Base-by-base conservation (phyloP, 2,329 filamentous ascomycete genomes). In the Ascochyta rabiei region DNA sequence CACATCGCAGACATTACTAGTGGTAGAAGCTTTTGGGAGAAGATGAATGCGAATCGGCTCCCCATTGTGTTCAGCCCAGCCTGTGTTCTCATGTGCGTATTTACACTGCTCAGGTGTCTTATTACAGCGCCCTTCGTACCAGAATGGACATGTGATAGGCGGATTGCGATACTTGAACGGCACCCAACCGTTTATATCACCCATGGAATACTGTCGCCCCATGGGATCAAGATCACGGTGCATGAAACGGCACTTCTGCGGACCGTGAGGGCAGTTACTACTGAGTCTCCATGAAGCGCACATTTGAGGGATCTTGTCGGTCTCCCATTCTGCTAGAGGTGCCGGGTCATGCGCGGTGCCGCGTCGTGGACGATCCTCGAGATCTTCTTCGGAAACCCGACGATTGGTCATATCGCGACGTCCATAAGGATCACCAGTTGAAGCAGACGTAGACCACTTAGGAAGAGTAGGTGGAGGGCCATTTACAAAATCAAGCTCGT, bases 81-180 rank as follows among this genome's bases (percentile, higher is more conserved):
- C 72, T 18, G 72, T 74, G 48, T 74, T 70, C 21, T 44, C 33
- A 30, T 74, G 72, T 15, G 71, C 68, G 46, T 57, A 73, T 1
- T 2, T 1, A 34, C 72, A 74, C 2, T 68, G 53, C 6, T 67
- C 59, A 4, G 49, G 61, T 18, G 62, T 10, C 13, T 62, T 64
- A 0, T 9, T 54, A 41, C 71, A 73, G 1, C 21, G 21, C 2
- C 45, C 45, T 2, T 37, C 53, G 23, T 72, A 53, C 69, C 70
- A 74, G 33, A 35, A 67, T 1, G 7, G 39, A 45, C 72, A 75
- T 5, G 68, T 74, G 28, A 70, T 21, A 4, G 70, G 68, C 12
- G 65, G 67, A 7, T 49, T 59, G 18, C 51, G 53, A 37, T 70
- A 68, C 47, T 74, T 75, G 2, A 47, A 55, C 15, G 64, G 67